Evolutionary conservation across 2,329 filamentous ascomycete genomes (phyloP).

Genomic region (Podosphaera aphanis): DNA sequence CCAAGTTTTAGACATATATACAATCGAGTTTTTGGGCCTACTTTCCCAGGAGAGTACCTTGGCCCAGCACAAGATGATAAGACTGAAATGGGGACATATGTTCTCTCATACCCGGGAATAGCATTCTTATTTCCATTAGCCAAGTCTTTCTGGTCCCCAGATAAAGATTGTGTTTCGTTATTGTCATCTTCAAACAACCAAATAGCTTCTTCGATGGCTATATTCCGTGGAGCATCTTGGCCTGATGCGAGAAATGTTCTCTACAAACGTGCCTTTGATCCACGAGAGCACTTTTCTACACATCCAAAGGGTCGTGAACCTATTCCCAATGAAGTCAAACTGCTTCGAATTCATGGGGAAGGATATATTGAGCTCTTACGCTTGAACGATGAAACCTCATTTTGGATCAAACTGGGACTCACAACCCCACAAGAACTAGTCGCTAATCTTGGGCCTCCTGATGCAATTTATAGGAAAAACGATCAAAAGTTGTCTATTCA

Average conservation of each 20-base stretch:
- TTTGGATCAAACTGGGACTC: constrained; percentile 56
- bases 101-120: constrained; percentile 82
- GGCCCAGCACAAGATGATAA: constrained; percentile 30
- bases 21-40: constrained; percentile 76
- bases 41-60: constrained; percentile 82
- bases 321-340: constrained; percentile 71
- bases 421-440: constrained; percentile 84
- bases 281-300: constrained; percentile 47
- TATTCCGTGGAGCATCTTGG: constrained; percentile 84
- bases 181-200: constrained; percentile 57
- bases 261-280: constrained; percentile 52
- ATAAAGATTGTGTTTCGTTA: constrained; percentile 64
- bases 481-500: constrained; percentile 79
- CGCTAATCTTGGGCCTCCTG: constrained; percentile 73
- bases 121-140: constrained; percentile 76
- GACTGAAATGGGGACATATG: constrained; percentile 47
- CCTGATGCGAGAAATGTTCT: constrained; percentile 53
- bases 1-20: constrained; percentile 79
- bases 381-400: constrained; percentile 39
- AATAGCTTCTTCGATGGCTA: constrained; percentile 63
- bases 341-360: constrained; percentile 54
- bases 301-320: constrained; percentile 50
- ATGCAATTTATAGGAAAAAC: constrained; percentile 80
- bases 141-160: constrained; percentile 47
- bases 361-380: constrained; percentile 59